Conservation (phyloP, 1,284 basidiomycete genomes). For the Blastosporella zonata region DNA sequence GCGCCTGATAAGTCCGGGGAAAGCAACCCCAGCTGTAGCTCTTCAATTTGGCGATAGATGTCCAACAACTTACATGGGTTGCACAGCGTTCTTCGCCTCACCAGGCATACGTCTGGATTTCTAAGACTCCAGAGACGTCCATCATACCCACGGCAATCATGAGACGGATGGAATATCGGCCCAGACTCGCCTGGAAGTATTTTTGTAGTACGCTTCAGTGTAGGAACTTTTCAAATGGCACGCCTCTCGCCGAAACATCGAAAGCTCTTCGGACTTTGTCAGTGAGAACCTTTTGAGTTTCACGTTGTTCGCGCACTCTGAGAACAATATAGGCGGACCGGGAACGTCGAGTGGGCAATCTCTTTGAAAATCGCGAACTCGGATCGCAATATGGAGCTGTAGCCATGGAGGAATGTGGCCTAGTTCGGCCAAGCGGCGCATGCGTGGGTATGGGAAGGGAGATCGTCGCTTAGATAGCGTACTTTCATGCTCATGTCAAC, state of each 20-base stretch:
- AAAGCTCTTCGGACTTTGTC: conserved; percentile 7
- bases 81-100: not conserved
- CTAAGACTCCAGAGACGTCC: not conserved
- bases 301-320: not conserved
- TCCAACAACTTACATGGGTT: conserved; percentile 1
- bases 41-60: not conserved
- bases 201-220: not conserved
- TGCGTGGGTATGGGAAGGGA: too few species aligned
- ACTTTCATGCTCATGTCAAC: too few species aligned
- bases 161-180: conserved; percentile 10
- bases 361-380: not conserved
- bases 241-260: conserved; percentile 11
- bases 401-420: not conserved
- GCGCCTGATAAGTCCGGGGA: conserved; percentile 12
- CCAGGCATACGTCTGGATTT: not conserved
- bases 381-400: not conserved
- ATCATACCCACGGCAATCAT: conserved; percentile 19
- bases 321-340: too few species aligned
- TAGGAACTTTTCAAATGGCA: not conserved
- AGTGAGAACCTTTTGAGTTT: not conserved
- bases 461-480: too few species aligned
- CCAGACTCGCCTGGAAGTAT: not conserved
- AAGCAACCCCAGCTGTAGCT: not conserved
- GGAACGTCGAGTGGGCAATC: not conserved
- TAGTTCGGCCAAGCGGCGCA: too few species aligned